Percentiles rank a stretch among this genome's conserved stretches.
Evolutionary conservation across 768 basidiomycete species (phyloP).

Genomic region (Trametes cinnabarina): DNA sequence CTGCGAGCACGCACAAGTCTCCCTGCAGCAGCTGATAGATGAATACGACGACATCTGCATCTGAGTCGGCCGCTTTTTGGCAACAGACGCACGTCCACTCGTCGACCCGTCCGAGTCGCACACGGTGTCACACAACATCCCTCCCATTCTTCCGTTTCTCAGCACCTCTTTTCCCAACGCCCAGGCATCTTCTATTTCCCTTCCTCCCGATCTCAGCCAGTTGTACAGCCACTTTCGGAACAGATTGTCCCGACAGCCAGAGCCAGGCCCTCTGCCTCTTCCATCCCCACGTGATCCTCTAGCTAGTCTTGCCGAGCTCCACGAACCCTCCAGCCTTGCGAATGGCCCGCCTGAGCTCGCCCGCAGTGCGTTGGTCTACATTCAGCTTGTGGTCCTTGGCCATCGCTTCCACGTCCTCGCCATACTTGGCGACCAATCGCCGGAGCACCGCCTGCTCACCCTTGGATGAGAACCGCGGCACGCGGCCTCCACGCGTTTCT

Average conservation of each 20-base stretch:
- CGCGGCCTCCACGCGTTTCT: slow-evolving; percentile 24
- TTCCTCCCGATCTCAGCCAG: slow-evolving; percentile 9
- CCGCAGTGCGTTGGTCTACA: slow-evolving; percentile 78
- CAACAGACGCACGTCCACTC: not conserved
- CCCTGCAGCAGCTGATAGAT: not conserved
- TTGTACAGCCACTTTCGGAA: slow-evolving; percentile 20
- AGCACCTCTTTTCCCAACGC: not conserved
- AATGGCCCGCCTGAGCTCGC: slow-evolving; percentile 67
- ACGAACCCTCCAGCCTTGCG: slow-evolving; percentile 50
- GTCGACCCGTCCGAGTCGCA: slow-evolving; percentile 1
- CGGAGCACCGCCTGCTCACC: slow-evolving; percentile 69
- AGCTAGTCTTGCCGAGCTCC: slow-evolving; percentile 20
- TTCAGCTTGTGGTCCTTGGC: slow-evolving; percentile 77
- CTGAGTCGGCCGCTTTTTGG: slow-evolving; percentile 2
- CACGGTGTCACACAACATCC: slow-evolving; percentile 15
- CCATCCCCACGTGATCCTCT: not conserved
- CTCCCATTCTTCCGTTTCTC: slow-evolving; percentile 6
- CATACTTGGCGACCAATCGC: slow-evolving; percentile 66
- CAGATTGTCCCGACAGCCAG: slow-evolving; percentile 7
- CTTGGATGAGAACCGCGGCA: slow-evolving; percentile 56
- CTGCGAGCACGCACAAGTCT: slow-evolving; percentile 6
- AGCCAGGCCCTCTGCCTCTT: slow-evolving; percentile 12
- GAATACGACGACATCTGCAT: not conserved
- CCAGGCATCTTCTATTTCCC: slow-evolving; percentile 17
- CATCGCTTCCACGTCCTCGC: slow-evolving; percentile 73